phyloP scores from a whole-genome alignment of 2,329 filamentous ascomycete species.

The Endoconidiophora laricicola region DNA sequence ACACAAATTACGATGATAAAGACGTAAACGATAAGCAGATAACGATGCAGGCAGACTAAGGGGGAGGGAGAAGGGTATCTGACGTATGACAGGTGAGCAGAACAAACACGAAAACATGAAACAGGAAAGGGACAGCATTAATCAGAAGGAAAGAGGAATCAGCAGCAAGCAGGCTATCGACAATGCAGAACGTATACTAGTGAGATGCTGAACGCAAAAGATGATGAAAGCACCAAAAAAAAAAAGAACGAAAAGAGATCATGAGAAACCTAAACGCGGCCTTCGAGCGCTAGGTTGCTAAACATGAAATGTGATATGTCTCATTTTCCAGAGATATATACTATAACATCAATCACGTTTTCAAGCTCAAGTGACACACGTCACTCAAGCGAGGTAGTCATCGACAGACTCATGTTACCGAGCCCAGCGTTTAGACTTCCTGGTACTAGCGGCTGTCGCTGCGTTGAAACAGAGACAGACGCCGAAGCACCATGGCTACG shows the following conservation, averaged over 20 bases:
- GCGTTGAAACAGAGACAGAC: slow-evolving; percentile 4
- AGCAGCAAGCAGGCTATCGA: not conserved
- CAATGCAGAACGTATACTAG: too few species aligned
- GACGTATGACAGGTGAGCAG: not conserved
- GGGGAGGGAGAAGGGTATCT: slow-evolving; percentile 3
- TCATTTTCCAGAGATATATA: too few species aligned
- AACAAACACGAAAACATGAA: not conserved
- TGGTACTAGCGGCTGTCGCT: not conserved
- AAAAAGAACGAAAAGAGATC: not conserved
- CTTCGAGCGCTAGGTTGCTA: too few species aligned
- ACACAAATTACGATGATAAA: not conserved
- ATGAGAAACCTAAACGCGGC: too few species aligned
- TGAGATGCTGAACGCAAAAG: not conserved
- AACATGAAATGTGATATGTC: too few species aligned
- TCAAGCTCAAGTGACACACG: too few species aligned
- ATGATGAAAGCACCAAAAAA: not conserved
- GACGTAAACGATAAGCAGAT: not conserved
- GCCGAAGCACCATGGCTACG: slow-evolving; percentile 7
- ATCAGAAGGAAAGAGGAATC: not conserved
- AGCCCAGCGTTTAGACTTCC: too few species aligned
- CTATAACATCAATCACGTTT: too few species aligned
- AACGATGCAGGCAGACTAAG: not conserved
- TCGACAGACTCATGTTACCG: too few species aligned
- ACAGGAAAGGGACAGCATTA: not conserved
- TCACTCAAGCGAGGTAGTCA: too few species aligned